phyloP scores from a whole-genome alignment of 768 basidiomycete species.

The Tephrocybe rancida region DNA sequence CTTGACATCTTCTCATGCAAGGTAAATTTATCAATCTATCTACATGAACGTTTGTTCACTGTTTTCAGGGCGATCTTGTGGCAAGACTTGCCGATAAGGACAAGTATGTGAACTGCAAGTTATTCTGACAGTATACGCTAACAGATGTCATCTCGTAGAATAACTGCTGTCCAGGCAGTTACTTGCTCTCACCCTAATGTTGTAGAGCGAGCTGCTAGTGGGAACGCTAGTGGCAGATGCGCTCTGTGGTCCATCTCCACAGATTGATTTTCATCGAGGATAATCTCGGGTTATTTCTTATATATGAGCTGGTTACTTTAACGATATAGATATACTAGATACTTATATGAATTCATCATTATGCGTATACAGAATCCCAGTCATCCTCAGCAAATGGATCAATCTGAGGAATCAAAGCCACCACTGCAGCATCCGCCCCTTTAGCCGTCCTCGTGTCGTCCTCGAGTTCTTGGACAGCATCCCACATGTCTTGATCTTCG shows the following conservation, averaged over 20 bases:
- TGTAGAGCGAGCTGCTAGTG: constrained; percentile 73
- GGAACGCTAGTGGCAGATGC: constrained; percentile 80
- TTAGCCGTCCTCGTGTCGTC: constrained; percentile 21
- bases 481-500: constrained; percentile 80
- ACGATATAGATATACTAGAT: neutral
- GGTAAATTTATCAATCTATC: constrained; percentile 35
- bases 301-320: too few relatives aligned
- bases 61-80: constrained; percentile 65
- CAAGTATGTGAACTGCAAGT: constrained; percentile 38
- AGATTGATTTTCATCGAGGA: constrained; percentile 13
- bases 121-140: neutral
- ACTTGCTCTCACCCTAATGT: constrained; percentile 81
- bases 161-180: constrained; percentile 88
- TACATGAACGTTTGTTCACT: neutral
- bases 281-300: neutral
- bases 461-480: constrained; percentile 61
- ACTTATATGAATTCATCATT: constrained; percentile 7
- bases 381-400: constrained; percentile 40
- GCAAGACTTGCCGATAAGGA: constrained; percentile 59
- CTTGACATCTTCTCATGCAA: constrained; percentile 76
- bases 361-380: constrained; percentile 69
- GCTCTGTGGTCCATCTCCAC: constrained; percentile 74
- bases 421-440: neutral
- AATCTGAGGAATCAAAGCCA: constrained; percentile 8
- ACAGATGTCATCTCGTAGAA: constrained; percentile 37